Evolutionary conservation across 495 filamentous ascomycete genomes (phyloP).

Genomic region (Neurospora cerealis): DNA sequence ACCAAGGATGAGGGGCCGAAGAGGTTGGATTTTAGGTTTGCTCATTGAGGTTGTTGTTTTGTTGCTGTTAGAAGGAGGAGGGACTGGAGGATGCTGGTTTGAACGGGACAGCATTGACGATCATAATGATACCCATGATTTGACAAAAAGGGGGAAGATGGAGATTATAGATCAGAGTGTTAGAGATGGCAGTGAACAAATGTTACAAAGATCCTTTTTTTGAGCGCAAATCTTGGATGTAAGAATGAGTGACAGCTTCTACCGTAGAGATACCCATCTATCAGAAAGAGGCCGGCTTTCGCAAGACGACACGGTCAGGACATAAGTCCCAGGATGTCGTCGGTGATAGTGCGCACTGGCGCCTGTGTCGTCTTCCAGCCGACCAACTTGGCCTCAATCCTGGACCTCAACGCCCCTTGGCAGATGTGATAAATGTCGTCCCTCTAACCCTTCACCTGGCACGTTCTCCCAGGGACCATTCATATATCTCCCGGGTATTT

Average conservation of each 20-base stretch:
- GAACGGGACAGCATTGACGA: not conserved
- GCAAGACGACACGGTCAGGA: too few relatives aligned
- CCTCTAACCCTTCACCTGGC: not conserved
- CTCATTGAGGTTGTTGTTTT: conserved; percentile 9
- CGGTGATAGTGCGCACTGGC: not conserved
- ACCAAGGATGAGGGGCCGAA: conserved; percentile 22
- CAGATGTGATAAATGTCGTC: not conserved
- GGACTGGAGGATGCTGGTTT: not conserved
- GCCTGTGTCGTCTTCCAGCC: not conserved
- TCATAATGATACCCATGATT: not conserved
- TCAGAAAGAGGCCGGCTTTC: too few relatives aligned
- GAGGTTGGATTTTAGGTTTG: conserved; percentile 22
- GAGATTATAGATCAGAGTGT: too few relatives aligned
- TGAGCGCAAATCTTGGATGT: too few relatives aligned
- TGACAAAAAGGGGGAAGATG: not conserved
- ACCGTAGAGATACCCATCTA: too few relatives aligned
- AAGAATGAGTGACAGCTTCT: too few relatives aligned
- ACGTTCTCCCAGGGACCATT: not conserved
- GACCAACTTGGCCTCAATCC: not conserved
- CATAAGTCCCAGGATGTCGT: not conserved
- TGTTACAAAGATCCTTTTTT: too few relatives aligned
- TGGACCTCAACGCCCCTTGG: not conserved
- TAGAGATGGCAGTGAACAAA: too few relatives aligned
- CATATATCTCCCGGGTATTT: not conserved
- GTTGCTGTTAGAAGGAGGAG: not conserved